phyloP scores from a whole-genome alignment of 2,329 filamentous ascomycete genomes.

The Plectosphaerella cucumerina region DNA sequence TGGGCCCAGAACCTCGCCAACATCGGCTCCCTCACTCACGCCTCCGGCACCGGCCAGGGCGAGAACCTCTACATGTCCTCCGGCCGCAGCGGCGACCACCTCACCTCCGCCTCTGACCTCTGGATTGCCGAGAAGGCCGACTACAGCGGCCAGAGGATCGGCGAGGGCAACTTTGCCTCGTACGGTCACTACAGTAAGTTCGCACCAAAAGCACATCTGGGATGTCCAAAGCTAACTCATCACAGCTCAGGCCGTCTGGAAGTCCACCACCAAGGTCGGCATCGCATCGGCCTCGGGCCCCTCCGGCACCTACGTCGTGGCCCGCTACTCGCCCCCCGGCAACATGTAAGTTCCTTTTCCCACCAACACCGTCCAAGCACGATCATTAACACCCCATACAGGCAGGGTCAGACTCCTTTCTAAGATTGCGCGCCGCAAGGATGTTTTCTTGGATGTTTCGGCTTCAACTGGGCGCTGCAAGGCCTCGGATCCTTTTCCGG shows the following conservation, averaged over 20 bases:
- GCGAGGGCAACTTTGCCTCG: conserved; percentile 8
- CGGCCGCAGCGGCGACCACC: conserved; percentile 4
- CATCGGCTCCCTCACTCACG: conserved; percentile 12
- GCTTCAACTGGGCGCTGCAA: not conserved
- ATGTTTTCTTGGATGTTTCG: not conserved
- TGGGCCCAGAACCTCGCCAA: conserved; percentile 10
- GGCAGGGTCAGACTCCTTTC: conserved; percentile 22
- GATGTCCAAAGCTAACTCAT: not conserved
- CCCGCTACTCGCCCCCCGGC: conserved; percentile 26
- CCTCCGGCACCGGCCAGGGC: conserved; percentile 5
- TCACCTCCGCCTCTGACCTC: conserved; percentile 8
- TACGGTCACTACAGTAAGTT: conserved; percentile 21
- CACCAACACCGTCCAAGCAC: not conserved
- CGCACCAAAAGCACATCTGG: conserved; percentile 3
- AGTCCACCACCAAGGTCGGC: conserved; percentile 23
- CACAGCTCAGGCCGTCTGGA: conserved; percentile 24
- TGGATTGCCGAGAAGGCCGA: conserved; percentile 10
- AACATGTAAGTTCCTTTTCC: conserved; percentile 17
- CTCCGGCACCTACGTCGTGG: conserved; percentile 26
- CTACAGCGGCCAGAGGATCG: conserved; percentile 11
- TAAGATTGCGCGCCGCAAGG: conserved; percentile 5
- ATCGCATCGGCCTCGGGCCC: conserved; percentile 20
- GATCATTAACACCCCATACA: not conserved
- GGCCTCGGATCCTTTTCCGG: not conserved
- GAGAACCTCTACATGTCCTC: conserved; percentile 14